Base-by-base conservation (phyloP, 1,284 basidiomycete species). In the Ceraceosorus guamensis region DNA sequence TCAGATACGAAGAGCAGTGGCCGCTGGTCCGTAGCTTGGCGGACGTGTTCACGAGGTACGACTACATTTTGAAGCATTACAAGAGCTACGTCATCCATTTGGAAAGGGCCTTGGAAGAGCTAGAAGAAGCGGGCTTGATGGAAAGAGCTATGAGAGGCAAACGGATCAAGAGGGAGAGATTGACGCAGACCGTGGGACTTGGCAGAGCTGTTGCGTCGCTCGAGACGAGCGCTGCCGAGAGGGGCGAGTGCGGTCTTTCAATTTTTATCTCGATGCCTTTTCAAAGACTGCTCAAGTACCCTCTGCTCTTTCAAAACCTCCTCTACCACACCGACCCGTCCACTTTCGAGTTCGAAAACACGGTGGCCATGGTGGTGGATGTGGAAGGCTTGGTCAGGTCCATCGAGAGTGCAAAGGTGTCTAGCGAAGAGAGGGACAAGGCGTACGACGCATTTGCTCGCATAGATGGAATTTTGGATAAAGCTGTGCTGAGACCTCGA, bases 211-310 rank as follows among this genome's bases (percentile, higher is more conserved):
- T 82, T 3, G 67, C 68, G 13, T 50, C 68, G 5, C 60, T 95
- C 13, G 93, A 97, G 77, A 83, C 86, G 61, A 79, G 80, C 32
- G 88, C 93, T 0, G 81, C 82, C 18, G 87, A 89, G 60, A 87
- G 87, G 72, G 91, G 90, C 63, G 91, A 96, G 79, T 90, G 89
- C 1, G 90, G 91, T 0, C 81, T 98, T 45, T 86, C 89, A 35
- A 97, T 98, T 71, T 90, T 90, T 2, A 80, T 96, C 7, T 92
- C 90, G 30, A 97, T 96, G 78, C 93, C 93, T 1, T 95, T 98
- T 79, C 93, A 97, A 74, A 84, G 93, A 34, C 81, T 98, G 45
- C 84, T 96, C 75, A 97, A 98, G 77, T 95, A 97, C 76, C 93
- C 93, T 2, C 82, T 98, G 14, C 83, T 98, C 44, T 96, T 97